These are phyloP conservation scores for Phytophthora podocarpi DNA, from an alignment of 352 stramenopile genomes.

Conservation along the genomic window DNA sequence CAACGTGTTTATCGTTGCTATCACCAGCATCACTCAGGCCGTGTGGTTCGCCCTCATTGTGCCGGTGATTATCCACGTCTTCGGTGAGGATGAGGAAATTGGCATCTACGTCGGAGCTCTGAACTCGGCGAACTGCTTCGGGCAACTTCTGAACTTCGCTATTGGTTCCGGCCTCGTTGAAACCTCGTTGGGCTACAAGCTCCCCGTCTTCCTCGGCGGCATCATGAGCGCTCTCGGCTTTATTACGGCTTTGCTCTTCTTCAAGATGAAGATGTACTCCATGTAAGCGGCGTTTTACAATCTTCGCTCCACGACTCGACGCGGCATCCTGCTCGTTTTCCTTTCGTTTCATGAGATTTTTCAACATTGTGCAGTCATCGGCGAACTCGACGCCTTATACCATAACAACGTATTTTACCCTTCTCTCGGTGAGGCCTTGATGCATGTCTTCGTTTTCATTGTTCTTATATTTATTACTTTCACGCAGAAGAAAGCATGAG, in stretches of 20 bases:
- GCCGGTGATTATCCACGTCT: slow-evolving; percentile 65
- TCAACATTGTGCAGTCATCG: no score
- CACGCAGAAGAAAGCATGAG: no score
- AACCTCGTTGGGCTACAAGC: slow-evolving; percentile 61
- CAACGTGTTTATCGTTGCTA: slow-evolving; percentile 45
- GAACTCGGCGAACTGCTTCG: no score
- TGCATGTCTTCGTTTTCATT: no score
- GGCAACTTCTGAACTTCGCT: slow-evolving; percentile 71
- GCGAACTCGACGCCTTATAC: no score
- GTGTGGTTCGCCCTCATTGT: slow-evolving; percentile 59
- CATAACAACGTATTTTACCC: slow-evolving; percentile 2
- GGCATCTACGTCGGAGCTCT: slow-evolving; percentile 73
- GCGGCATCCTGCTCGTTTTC: no score
- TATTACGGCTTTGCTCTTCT: slow-evolving; percentile 53
- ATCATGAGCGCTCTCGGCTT: slow-evolving; percentile 60
- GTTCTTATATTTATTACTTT: no score
- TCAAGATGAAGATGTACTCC: slow-evolving; percentile 73
- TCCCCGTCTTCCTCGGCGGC: slow-evolving; percentile 69
- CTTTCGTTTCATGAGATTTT: no score
- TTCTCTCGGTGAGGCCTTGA: no score
- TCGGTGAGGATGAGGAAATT: slow-evolving; percentile 48
- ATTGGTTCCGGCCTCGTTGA: slow-evolving; percentile 56
- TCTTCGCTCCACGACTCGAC: no score
- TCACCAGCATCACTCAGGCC: slow-evolving; percentile 54
- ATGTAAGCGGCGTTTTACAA: no score